Percentiles rank a stretch among this genome's conserved stretches.
phyloP scores from a whole-genome alignment of 768 basidiomycete species.

The Xanthoconium purpureum region DNA sequence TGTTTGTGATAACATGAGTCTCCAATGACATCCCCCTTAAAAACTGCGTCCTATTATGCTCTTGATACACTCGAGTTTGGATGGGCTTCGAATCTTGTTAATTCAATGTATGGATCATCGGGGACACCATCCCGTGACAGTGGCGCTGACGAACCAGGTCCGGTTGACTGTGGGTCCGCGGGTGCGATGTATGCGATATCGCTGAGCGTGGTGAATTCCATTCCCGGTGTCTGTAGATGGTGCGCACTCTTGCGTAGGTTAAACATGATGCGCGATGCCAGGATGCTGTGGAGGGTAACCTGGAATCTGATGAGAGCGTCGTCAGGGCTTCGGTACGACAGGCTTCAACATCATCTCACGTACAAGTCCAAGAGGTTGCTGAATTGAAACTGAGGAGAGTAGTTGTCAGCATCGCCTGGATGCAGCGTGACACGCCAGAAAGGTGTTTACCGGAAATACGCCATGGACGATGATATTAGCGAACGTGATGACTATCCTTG shows the following conservation, averaged over 20 bases:
- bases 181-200: not conserved
- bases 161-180: not conserved
- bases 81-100: too few relatives aligned
- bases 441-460: conserved; percentile 7
- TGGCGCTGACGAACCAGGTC: not conserved
- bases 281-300: not conserved
- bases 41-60: too few relatives aligned
- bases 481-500: conserved; percentile 12
- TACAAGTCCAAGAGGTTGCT: conserved; percentile 4
- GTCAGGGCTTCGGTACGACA: not conserved
- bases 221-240: not conserved
- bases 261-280: conserved; percentile 12
- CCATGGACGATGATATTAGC: conserved; percentile 8
- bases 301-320: not conserved
- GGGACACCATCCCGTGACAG: too few relatives aligned
- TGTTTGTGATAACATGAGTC: too few relatives aligned
- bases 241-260: conserved; percentile 5
- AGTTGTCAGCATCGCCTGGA: not conserved
- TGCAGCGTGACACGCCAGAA: not conserved
- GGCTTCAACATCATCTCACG: not conserved
- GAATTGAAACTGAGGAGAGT: conserved; percentile 1
- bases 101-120: too few relatives aligned
- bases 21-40: too few relatives aligned
- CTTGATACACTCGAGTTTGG: too few relatives aligned
- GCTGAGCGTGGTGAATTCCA: not conserved